Evolutionary conservation across 805 yeast genomes (phyloP).

Genomic region (Kuraishia piskuri): DNA sequence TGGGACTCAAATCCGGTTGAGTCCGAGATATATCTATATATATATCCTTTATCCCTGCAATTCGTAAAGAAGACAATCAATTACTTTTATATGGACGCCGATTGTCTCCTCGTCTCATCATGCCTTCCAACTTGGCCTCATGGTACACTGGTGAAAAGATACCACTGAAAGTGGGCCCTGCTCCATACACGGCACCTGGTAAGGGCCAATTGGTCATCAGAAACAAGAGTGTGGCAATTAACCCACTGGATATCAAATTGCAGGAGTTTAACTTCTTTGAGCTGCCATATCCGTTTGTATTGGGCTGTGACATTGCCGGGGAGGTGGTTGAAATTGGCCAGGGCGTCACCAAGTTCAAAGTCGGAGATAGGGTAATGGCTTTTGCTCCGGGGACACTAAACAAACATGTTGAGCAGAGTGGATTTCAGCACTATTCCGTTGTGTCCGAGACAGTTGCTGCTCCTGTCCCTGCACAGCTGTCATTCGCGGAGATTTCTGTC

Average conservation of each 20-base stretch:
- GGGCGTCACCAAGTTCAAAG: conserved; percentile 4
- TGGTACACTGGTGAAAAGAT: not conserved
- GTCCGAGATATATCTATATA: not conserved
- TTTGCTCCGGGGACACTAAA: not conserved
- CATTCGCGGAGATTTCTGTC: conserved; percentile 6
- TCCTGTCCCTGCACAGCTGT: conserved; percentile 4
- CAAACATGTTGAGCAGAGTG: not conserved
- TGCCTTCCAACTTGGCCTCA: not conserved
- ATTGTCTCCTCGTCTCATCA: not conserved
- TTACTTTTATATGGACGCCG: too few species aligned
- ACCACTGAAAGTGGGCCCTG: not conserved
- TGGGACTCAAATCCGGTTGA: not conserved
- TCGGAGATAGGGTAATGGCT: conserved; percentile 8
- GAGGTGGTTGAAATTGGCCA: conserved; percentile 6
- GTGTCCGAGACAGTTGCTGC: not conserved
- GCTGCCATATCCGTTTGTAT: not conserved
- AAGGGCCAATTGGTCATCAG: not conserved
- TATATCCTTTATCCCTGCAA: too few species aligned
- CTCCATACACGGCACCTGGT: not conserved
- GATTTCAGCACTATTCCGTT: conserved; percentile 5
- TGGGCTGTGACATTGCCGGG: conserved; percentile 7
- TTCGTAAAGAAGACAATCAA: too few species aligned
- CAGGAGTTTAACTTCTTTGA: too few species aligned
- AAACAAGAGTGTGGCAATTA: conserved; percentile 2
- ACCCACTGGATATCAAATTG: conserved; percentile 1